Evolutionary conservation across 306 rosid genomes (phyloP).

Genomic region (Sophora flavescens): DNA sequence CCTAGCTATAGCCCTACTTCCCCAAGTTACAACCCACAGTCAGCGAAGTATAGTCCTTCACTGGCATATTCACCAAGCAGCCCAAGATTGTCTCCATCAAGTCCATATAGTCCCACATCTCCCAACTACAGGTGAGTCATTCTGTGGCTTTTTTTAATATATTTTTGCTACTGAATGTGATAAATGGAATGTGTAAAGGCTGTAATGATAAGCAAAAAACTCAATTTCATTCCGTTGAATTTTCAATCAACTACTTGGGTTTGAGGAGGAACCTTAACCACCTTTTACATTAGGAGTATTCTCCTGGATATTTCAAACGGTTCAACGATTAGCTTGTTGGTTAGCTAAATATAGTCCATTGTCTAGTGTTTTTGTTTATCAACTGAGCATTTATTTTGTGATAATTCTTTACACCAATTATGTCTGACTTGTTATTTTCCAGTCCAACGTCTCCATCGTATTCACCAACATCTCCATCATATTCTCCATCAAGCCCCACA

Average conservation of each 20-base stretch:
- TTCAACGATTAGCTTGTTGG: constrained; percentile 35
- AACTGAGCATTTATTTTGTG: constrained; percentile 6
- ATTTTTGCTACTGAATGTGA: neutral
- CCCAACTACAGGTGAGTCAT: constrained; percentile 85
- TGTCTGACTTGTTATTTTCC: constrained; percentile 43
- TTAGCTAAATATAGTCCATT: neutral
- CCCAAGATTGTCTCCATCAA: constrained; percentile 90
- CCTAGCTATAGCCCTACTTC: constrained; percentile 86
- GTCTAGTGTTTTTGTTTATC: constrained; percentile 18
- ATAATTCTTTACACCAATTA: constrained; percentile 30
- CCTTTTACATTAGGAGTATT: constrained; percentile 21
- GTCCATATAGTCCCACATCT: constrained; percentile 97
- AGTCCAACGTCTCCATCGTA: constrained; percentile 98
- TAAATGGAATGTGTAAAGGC: neutral
- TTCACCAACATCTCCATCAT: constrained; percentile 96
- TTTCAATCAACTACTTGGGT: constrained; percentile 17
- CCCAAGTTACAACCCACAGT: constrained; percentile 91
- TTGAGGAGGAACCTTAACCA: constrained; percentile 22
- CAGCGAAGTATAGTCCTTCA: constrained; percentile 95
- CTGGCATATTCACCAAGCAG: constrained; percentile 97
- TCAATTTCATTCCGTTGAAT: neutral
- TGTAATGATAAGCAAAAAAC: neutral
- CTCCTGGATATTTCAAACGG: constrained; percentile 20
- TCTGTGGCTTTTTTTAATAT: constrained; percentile 10
- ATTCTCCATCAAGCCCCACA: constrained; percentile 97